These are phyloP conservation scores for Trypanosoma congolense DNA, from an alignment of 208 protist genomes.

Conservation along the genomic window DNA sequence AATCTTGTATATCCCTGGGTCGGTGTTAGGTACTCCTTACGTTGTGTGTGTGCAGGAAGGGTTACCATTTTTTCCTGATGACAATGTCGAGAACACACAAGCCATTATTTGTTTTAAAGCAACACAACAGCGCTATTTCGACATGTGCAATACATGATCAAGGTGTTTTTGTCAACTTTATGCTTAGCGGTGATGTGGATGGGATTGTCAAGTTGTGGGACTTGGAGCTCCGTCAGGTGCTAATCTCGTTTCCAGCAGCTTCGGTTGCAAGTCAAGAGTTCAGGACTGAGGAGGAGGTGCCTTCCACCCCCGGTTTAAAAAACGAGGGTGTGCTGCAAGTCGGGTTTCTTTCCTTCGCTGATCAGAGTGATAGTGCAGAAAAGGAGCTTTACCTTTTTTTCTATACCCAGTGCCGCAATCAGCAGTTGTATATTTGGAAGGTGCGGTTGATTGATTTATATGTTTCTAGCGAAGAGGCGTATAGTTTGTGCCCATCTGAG, in stretches of 20 bases:
- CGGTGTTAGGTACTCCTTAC: no score
- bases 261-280: neutral
- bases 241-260: slow-evolving; percentile 37
- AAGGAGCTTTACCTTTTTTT: slow-evolving; percentile 19
- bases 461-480: neutral
- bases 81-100: slow-evolving; percentile 18
- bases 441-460: slow-evolving; percentile 1
- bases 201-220: slow-evolving; percentile 71
- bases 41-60: no score
- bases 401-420: slow-evolving; percentile 80
- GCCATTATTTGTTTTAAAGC: slow-evolving; percentile 66
- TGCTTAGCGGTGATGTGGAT: slow-evolving; percentile 62
- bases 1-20: no score
- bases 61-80: slow-evolving; percentile 11
- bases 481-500: neutral
- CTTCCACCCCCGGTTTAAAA: neutral
- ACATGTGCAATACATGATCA: slow-evolving; percentile 45
- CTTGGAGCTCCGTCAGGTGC: slow-evolving; percentile 34
- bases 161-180: slow-evolving; percentile 29
- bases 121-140: slow-evolving; percentile 50
- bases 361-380: neutral
- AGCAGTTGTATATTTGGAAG: slow-evolving; percentile 64
- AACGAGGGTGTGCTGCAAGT: slow-evolving; percentile 28
- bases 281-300: neutral
- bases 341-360: slow-evolving; percentile 25